phyloP scores from a whole-genome alignment of 176 grass and related monocot species.

The Elaeis guineensis region DNA sequence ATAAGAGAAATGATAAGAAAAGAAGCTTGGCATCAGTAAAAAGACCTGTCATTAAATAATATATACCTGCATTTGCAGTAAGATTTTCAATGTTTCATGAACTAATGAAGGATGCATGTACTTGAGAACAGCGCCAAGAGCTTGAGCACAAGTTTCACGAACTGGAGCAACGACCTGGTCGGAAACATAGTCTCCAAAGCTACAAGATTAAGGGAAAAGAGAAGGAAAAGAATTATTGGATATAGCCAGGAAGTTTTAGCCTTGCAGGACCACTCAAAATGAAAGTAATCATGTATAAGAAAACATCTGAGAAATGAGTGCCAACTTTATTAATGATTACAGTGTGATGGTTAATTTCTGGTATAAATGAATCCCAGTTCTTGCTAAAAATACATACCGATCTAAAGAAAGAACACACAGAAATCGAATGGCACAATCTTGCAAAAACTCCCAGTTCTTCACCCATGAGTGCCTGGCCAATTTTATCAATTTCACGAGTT shows the following conservation, averaged over 20 bases:
- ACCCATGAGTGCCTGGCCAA: slow-evolving; percentile 57
- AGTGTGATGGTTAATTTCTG: too few species aligned
- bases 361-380: too few species aligned
- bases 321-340: too few species aligned
- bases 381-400: slow-evolving; percentile 50
- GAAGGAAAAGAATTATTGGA: slow-evolving; percentile 2
- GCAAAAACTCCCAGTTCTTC: slow-evolving; percentile 97
- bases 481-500: slow-evolving; percentile 63
- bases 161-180: slow-evolving; percentile 99
- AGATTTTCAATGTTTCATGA: slow-evolving; percentile 72
- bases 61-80: slow-evolving; percentile 91
- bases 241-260: too few species aligned
- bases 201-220: slow-evolving; percentile 15
- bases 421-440: slow-evolving; percentile 96
- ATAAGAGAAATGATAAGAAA: slow-evolving; percentile 28
- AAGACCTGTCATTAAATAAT: slow-evolving; percentile 12
- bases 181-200: slow-evolving; percentile 99
- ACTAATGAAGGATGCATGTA: slow-evolving; percentile 95
- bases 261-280: too few species aligned
- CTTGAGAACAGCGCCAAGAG: slow-evolving; percentile 93
- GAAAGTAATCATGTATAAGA: too few species aligned
- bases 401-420: slow-evolving; percentile 95
- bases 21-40: neutral
- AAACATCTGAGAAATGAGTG: too few species aligned
- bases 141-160: slow-evolving; percentile 96